Base-by-base conservation (phyloP, 768 basidiomycete species). In the Amanita thiersii region DNA sequence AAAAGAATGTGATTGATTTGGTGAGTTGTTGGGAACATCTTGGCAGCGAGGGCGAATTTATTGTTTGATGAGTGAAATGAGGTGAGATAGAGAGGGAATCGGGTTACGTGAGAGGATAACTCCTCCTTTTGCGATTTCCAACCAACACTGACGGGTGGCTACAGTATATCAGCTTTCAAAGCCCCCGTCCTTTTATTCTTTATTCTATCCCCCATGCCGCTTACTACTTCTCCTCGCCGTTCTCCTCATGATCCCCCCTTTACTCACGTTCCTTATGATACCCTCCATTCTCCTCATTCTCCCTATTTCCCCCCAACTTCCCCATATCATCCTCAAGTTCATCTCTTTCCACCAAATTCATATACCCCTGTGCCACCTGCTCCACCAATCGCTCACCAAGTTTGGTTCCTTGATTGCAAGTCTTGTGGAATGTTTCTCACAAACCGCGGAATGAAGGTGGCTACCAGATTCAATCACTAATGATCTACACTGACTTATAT, bases 1-100 rank as follows among this genome's bases (percentile, higher is more conserved):
- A 96, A 96, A 5, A 90, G 52, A 43, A 96, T 61, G 55, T 90
- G 79, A 50, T 82, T 81, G 41, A 92, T 64, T 61, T 91, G 85
- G 1, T 72, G 68, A 43, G 66, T 65, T 49, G 70, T 81, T 29
- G 75, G 75, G 29, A 72, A 73, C 54, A 74, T 81, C 57, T 88
- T 88, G 19, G 78, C 70, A 0, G 79, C 77, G 46, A 81, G 64
- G 35, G 72, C 76, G 21, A 60, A 65, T 24, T 26, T 29, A 21
- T 43, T 55, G 54, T 58, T 57, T 39, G 44, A 45, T 48, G 49
- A 41, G 39, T 41, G 51, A 50, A 52, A 56, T 58, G 50, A 49
- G 46, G 59, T 47, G 46, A 46, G 47, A 49, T 46, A 49, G 51
- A 52, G 48, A 37, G 33, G 37, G 32, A 44, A 38, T 52, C n/a